Base-by-base conservation (phyloP, 495 filamentous ascomycete species). In the Cudoniella acicularis region DNA sequence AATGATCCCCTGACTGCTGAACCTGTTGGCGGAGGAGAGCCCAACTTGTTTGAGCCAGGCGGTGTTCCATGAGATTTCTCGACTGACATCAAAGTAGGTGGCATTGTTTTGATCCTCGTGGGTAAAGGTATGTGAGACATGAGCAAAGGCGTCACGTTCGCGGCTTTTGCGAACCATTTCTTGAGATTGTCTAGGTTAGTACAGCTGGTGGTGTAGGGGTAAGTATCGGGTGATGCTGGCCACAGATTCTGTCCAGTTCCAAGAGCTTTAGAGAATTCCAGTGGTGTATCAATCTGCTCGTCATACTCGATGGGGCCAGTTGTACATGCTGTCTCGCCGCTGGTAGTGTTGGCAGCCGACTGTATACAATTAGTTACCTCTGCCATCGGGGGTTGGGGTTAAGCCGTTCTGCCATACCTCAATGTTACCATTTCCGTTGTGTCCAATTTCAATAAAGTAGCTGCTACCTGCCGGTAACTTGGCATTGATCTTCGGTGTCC, bases 341-440 rank as follows among this genome's bases (percentile, higher is more conserved):
- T 22, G 16, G 54, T 56, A 67, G 67, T 8, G 48, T 42, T 36
- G 11, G 49, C 18, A 41, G 21, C 17, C 46, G 42, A 49, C 58
- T 56, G 10, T 40, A 26, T 10, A 67, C 69, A 21, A 69, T 69
- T 22, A 76, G 74, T 17, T n/a, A 9, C 43, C n/a, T n/a, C n/a
- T n/a, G n/a, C n/a, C n/a, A n/a, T n/a, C n/a, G n/a, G n/a, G n/a
- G n/a, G n/a, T n/a, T n/a, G n/a, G n/a, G n/a, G n/a, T n/a, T n/a
- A n/a, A n/a, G n/a, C n/a, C n/a, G n/a, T n/a, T n/a, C n/a, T n/a
- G n/a, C n/a, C 11, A n/a, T 36, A 75, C 69, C 10, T 73, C 70
- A 56, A 86, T 82, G 60, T 84, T 82, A 25, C 83, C 83, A 61
- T 85, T 85, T 23, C 82, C 82, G 53, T 85, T 85, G 71, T 83